Conservation (phyloP, 176 grass and related monocot genomes). For the Musa schizocarpa region DNA sequence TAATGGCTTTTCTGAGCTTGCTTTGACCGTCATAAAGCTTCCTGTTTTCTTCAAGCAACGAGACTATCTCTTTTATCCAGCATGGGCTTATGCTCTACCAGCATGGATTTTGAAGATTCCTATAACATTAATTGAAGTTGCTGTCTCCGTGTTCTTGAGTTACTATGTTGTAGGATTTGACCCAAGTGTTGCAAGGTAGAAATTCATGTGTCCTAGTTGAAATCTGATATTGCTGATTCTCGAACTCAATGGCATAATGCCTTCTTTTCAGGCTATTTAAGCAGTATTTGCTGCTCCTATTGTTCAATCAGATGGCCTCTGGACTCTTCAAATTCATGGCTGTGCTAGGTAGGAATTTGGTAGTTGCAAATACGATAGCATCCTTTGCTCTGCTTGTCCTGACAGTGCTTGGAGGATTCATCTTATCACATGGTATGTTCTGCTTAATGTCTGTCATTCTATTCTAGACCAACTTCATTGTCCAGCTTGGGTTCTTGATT, state of each 20-base stretch:
- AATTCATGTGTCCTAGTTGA: background rate
- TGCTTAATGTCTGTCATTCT: background rate
- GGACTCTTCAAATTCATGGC: constrained; percentile 57
- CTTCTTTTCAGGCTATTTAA: constrained; percentile 51
- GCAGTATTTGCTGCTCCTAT: constrained; percentile 56
- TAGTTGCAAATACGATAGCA: constrained; percentile 60
- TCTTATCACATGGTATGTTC: constrained; percentile 48
- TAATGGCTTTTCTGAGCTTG: constrained; percentile 65
- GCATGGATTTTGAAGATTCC: constrained; percentile 78
- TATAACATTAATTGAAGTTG: constrained; percentile 61
- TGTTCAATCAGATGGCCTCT: constrained; percentile 56
- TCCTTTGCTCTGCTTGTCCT: constrained; percentile 51
- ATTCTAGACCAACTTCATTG: too few relatives aligned
- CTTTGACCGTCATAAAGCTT: constrained; percentile 53
- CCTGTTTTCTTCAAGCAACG: constrained; percentile 88
- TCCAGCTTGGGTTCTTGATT: background rate
- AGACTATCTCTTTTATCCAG: constrained; percentile 72
- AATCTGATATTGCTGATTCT: background rate
- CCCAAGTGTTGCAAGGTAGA: constrained; percentile 56
- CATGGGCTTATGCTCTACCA: constrained; percentile 73
- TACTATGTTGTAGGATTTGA: constrained; percentile 86
- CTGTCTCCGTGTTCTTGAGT: constrained; percentile 49
- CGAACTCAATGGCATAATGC: too few relatives aligned
- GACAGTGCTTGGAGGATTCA: constrained; percentile 61
- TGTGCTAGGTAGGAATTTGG: constrained; percentile 45